Base-by-base conservation (phyloP, 202 grass and related monocot species). In the Setaria italica region DNA sequence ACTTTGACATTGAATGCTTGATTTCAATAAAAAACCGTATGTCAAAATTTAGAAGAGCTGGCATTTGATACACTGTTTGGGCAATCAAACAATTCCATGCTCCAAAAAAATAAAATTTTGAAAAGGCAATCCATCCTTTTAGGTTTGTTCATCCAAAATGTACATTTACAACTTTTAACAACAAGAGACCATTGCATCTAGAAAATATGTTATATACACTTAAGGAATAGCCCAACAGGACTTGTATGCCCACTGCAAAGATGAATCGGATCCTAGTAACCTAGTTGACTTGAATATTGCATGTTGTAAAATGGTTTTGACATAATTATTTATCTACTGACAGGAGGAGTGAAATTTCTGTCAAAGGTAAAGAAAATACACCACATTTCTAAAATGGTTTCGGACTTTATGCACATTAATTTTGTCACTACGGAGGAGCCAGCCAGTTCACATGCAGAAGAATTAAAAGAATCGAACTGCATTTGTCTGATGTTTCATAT, bases 231-330 rank as follows among this genome's bases (percentile, higher is more conserved):
- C 51, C 15, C 53, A 70, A 11, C 5, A 50, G 7, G 19, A 57
- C n/a, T 9, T 48, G 7, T 51, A 51, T 19, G 10, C 39, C 11
- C 53, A 63, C 68, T 46, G 11, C 16, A 88, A 70, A 69, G 42
- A 85, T 62, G 9, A 70, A 66, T 50, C 3, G 2, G 46, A 20
- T 66, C 62, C 51, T 33, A 46, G 19, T 70, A 62, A 79, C 25
- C 80, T 69, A 55, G 53, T 68, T 87, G 51, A 67, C 51, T 69
- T 67, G n/a, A 70, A 80, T 20, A 15, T 30, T 87, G 34, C 45
- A 59, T 71, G 20, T 84, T 21, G 14, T 50, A 72, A 72, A 72
- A 15, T 72, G 46, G 12, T 49, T 49, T 6, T 77, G 20, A 21
- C 7, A 55, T 79, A 33, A 60, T 74, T 67, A 74, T 80, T 66